Evolutionary conservation across 2,329 filamentous ascomycete genomes (phyloP).

Genomic region (Clonostachys byssicola): DNA sequence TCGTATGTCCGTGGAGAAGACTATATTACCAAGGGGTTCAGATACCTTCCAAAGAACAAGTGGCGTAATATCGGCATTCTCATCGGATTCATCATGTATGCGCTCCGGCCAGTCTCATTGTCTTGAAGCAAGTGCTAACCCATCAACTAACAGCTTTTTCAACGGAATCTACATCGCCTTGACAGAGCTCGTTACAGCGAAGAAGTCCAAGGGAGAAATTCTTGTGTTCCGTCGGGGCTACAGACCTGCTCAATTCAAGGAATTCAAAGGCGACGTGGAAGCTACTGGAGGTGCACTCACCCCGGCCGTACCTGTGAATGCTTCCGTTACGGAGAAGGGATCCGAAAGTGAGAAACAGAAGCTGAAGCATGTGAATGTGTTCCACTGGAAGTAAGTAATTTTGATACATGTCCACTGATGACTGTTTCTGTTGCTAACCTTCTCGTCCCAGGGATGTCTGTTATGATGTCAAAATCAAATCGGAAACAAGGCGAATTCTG

Average conservation of each 20-base stretch:
- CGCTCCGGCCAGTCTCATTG: constrained; percentile 30
- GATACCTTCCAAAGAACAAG: constrained; percentile 41
- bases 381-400: constrained; percentile 52
- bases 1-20: constrained; percentile 48
- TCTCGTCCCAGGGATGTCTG: constrained; percentile 46
- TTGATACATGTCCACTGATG: constrained; percentile 25
- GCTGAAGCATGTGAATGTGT: constrained; percentile 34
- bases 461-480: constrained; percentile 66
- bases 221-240: constrained; percentile 49
- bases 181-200: constrained; percentile 33
- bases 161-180: constrained; percentile 21
- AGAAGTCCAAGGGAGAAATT: constrained; percentile 51
- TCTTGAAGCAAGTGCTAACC: constrained; percentile 1
- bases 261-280: constrained; percentile 41
- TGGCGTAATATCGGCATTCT: constrained; percentile 65
- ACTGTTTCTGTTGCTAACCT: constrained; percentile 59
- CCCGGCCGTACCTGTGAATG: too few species aligned
- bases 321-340: background rate
- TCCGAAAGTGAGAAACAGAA: constrained; percentile 40
- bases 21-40: constrained; percentile 49
- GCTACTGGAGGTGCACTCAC: constrained; percentile 25
- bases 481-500: constrained; percentile 59
- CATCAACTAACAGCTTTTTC: constrained; percentile 50
- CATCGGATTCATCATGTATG: constrained; percentile 42
- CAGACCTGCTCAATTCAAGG: constrained; percentile 54